Evolutionary conservation across 345 rosid species (phyloP).

Genomic region (Hibiscus mutabilis): DNA sequence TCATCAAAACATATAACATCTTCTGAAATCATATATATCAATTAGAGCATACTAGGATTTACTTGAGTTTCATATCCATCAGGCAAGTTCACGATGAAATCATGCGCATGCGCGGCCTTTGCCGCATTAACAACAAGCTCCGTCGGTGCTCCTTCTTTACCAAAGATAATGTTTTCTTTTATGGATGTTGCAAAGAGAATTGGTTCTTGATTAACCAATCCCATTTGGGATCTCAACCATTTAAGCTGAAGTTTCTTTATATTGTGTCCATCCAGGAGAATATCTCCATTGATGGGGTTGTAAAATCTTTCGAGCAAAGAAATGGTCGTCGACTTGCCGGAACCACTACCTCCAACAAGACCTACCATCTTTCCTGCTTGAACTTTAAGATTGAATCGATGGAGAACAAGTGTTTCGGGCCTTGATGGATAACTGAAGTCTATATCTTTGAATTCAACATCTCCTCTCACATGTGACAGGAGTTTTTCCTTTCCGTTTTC

Average conservation of each 20-base stretch:
- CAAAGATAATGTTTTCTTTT: constrained; percentile 49
- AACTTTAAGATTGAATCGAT: constrained; percentile 37
- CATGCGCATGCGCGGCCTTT: constrained; percentile 49
- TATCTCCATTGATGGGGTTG: constrained; percentile 32
- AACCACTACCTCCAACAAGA: constrained; percentile 55
- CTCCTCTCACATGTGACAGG: constrained; percentile 37
- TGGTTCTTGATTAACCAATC: constrained; percentile 52
- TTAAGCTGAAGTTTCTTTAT: constrained; percentile 36
- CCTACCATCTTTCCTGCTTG: constrained; percentile 38
- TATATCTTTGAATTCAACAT: constrained; percentile 37
- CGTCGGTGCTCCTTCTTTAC: constrained; percentile 43
- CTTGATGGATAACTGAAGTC: constrained; percentile 47
- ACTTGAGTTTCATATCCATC: constrained; percentile 45
- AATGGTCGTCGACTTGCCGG: constrained; percentile 49
- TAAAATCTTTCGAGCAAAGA: constrained; percentile 52
- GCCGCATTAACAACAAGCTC: constrained; percentile 35
- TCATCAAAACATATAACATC: neutral
- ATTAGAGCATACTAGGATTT: neutral
- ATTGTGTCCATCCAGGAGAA: constrained; percentile 36
- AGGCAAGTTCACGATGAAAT: constrained; percentile 41
- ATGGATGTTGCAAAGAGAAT: constrained; percentile 46
- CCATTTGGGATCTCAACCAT: constrained; percentile 51
- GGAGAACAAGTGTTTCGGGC: constrained; percentile 30
- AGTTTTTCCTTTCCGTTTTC: constrained; percentile 30
- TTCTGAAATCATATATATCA: neutral